Percentiles rank a stretch among this genome's conserved stretches.
Conservation (phyloP, 179 eudicot genomes). For the Beta macrorhiza region DNA sequence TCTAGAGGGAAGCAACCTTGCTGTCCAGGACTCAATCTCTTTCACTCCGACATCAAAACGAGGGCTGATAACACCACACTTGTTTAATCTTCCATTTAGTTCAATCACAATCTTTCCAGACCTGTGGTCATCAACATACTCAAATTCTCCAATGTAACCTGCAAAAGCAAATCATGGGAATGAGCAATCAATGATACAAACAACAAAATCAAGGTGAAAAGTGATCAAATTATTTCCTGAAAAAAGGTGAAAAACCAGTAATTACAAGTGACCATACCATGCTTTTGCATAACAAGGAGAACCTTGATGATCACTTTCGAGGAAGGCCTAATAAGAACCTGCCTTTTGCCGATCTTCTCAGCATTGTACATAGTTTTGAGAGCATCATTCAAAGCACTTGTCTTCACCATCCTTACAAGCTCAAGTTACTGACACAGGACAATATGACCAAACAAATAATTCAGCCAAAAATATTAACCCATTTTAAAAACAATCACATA, state of each 20-base stretch:
- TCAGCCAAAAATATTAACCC: not conserved
- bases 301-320: conserved; percentile 69
- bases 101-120: conserved; percentile 70
- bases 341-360: conserved; percentile 67
- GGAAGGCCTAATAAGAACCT: conserved; percentile 72
- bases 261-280: conserved; percentile 32
- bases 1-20: conserved; percentile 65
- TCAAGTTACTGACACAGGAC: conserved; percentile 13
- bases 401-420: conserved; percentile 49
- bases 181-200: not conserved
- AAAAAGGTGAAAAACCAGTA: not conserved
- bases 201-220: not conserved
- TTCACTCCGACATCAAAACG: conserved; percentile 67
- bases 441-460: not conserved
- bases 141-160: conserved; percentile 70
- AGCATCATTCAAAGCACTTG: conserved; percentile 64
- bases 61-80: conserved; percentile 72
- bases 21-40: conserved; percentile 63
- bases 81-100: conserved; percentile 66
- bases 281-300: conserved; percentile 67
- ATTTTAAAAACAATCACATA: not conserved
- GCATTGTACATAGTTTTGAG: conserved; percentile 69
- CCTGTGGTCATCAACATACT: conserved; percentile 68
- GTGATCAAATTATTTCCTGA: not conserved
- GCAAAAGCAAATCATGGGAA: not conserved